Evolutionary conservation across 192 early-diverging fungal species (phyloP), one percentile per base, ranked within the genome.

Genomic region (Coemansia sp.): DNA sequence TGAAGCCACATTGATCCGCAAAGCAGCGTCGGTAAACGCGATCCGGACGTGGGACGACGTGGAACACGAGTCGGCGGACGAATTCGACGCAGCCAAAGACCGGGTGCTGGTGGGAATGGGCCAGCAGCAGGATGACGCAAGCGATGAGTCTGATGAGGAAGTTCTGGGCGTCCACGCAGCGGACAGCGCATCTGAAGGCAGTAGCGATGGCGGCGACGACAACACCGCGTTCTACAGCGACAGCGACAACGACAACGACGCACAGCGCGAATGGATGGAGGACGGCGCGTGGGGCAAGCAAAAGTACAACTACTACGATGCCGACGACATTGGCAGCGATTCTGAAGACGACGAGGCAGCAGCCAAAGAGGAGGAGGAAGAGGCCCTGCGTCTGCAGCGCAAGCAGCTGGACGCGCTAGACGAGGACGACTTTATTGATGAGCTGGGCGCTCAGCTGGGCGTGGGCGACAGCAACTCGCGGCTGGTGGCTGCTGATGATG

Each of bases 381-480:
- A 95, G 70, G 94, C 91, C 3, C 68, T 92, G 45, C 84, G 89
- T 55, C 72, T 97, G 57, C 93, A 94, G 57, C 85, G 83, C 69
- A 81, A 89, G 63, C 84, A 85, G 37, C 64, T 93, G 26, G 83
- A 86, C 44, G 81, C 74, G 26, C 84, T 95, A 78, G 79, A 86
- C 28, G 94, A 95, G 63, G 88, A 82, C 48, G 94, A 97, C 81
- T 95, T 93, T 61, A 75, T 94, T 13, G 88, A 90, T 41, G 89
- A 87, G 37, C 61, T 85, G 35, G 61, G 80, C 57, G 77, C 71
- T 5, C 61, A 67, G 60, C 64, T 71, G 51, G 81, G 80, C 58
- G 65, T 80, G 23, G 55, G 52, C n/a, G 46, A 28, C 18, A 53
- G 61, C 38, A 39, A 53, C 28, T 16, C 44, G 21, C 35, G 60